Evolutionary conservation across 257 asterid genomes (phyloP).

Genomic region (Voacanga thouarsii): DNA sequence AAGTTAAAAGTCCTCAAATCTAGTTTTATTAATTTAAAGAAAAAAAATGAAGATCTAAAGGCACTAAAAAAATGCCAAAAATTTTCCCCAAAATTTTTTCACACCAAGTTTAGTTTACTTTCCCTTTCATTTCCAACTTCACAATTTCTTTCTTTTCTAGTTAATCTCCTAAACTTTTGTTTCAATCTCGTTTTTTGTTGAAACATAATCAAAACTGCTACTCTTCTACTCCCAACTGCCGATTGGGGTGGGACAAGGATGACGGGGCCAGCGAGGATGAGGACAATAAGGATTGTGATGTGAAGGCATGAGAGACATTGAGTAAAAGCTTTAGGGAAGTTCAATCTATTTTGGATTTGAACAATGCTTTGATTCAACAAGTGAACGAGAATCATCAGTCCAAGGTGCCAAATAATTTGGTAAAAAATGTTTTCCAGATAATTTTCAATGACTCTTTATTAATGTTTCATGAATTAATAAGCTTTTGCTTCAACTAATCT

Average conservation of each 20-base stretch:
- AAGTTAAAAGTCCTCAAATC: too few species aligned
- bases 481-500: not conserved
- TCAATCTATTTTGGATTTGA: constrained; percentile 56
- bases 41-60: too few species aligned
- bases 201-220: not conserved
- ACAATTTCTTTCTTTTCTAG: too few species aligned
- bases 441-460: constrained; percentile 12
- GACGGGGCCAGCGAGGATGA: constrained; percentile 13
- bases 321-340: constrained; percentile 49
- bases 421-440: constrained; percentile 52
- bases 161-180: too few species aligned
- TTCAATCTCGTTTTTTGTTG: too few species aligned
- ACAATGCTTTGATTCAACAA: constrained; percentile 56
- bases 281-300: constrained; percentile 29
- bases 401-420: constrained; percentile 49
- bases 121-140: too few species aligned
- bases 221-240: constrained; percentile 17
- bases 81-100: too few species aligned
- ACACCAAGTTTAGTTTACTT: too few species aligned
- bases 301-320: constrained; percentile 53
- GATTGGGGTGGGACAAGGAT: not conserved
- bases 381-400: constrained; percentile 68
- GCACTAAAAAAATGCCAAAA: too few species aligned
- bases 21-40: too few species aligned
- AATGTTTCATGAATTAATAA: not conserved